phyloP scores from a whole-genome alignment of 2,329 filamentous ascomycete species.

The Gaeumannomyces sp. region DNA sequence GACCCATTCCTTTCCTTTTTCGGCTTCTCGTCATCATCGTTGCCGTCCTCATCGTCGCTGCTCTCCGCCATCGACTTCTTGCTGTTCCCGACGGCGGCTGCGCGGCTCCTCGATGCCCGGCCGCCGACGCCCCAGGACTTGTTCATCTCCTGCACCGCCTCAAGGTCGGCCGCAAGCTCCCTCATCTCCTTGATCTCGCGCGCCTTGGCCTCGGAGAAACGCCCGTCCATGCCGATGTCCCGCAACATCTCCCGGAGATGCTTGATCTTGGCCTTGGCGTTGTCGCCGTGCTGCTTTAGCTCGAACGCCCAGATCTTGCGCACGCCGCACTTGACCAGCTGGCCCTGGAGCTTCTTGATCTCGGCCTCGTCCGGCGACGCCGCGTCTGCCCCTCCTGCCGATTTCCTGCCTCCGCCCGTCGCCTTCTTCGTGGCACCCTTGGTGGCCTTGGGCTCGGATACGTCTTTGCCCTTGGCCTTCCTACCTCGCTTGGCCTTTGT shows the following conservation, averaged over 20 bases:
- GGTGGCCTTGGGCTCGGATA: slow-evolving; percentile 9
- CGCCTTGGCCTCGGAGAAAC: slow-evolving; percentile 80
- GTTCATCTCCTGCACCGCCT: slow-evolving; percentile 77
- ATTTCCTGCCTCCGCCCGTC: not conserved
- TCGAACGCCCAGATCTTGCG: slow-evolving; percentile 88
- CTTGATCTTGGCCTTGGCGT: slow-evolving; percentile 70
- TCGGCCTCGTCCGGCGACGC: slow-evolving; percentile 62
- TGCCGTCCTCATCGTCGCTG: slow-evolving; percentile 22
- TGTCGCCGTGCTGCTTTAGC: slow-evolving; percentile 66
- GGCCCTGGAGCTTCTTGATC: slow-evolving; percentile 81
- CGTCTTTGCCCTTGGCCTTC: slow-evolving; percentile 15
- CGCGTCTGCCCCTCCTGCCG: slow-evolving; percentile 22
- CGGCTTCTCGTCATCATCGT: slow-evolving; percentile 22
- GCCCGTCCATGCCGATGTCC: slow-evolving; percentile 80
- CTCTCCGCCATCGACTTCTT: slow-evolving; percentile 33
- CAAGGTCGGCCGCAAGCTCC: slow-evolving; percentile 77
- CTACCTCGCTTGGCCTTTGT: slow-evolving; percentile 24
- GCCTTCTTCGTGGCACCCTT: slow-evolving; percentile 9
- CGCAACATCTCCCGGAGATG: slow-evolving; percentile 74
- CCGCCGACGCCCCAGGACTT: slow-evolving; percentile 63
- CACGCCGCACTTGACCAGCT: slow-evolving; percentile 84
- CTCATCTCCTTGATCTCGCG: slow-evolving; percentile 80
- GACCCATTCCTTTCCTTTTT: slow-evolving; percentile 11
- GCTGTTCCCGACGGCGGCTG: slow-evolving; percentile 18
- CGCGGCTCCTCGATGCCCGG: slow-evolving; percentile 36